Evolutionary conservation across 306 rosid species (phyloP), one percentile per base, ranked within the genome.

Genomic region (Biancaea sappan): DNA sequence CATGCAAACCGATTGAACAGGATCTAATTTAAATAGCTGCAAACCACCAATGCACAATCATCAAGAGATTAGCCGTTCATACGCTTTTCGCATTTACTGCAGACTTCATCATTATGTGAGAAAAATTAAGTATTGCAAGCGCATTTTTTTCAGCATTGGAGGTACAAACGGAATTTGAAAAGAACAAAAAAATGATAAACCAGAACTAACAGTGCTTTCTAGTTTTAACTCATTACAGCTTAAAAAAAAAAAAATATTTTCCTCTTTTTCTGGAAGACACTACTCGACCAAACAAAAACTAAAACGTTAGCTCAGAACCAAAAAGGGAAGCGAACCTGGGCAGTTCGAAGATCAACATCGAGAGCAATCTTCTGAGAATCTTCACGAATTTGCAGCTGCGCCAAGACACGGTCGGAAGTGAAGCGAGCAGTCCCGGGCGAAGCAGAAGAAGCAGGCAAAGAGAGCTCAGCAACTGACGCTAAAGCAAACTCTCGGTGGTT

Each of bases 391-490:
- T 82, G 89, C 22, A 94, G 87, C 87, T 81, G 83, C 5, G 77
- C 58, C 15, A 74, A 78, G 11, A 88, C 83, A 43, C 63, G 80
- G 59, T 83, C 87, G 51, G 63, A 38, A 22, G 44, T 12, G 80
- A 94, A 90, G 44, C 92, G 87, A 77, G 97, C 97, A 29, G 79
- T 74, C 31, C 77, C 95, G 6, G 92, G 87, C n/a, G 87, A 66
- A 64, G 86, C 77, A 13, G 83, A 75, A 32, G 91, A 48, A 31
- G 69, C 24, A 57, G 53, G 31, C 4, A 83, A 73, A 51, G 89
- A 79, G 48, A 91, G 88, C 75, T 86, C 94, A 18, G 88, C 69
- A 29, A 91, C 66, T 19, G 88, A 85, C 15, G 82, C 85, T 76
- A 93, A 59, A 77, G 79, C 34, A 22, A 91, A 89, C 82, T 88